phyloP scores from a whole-genome alignment of 352 stramenopile genomes.

The Pythium sukuiense region DNA sequence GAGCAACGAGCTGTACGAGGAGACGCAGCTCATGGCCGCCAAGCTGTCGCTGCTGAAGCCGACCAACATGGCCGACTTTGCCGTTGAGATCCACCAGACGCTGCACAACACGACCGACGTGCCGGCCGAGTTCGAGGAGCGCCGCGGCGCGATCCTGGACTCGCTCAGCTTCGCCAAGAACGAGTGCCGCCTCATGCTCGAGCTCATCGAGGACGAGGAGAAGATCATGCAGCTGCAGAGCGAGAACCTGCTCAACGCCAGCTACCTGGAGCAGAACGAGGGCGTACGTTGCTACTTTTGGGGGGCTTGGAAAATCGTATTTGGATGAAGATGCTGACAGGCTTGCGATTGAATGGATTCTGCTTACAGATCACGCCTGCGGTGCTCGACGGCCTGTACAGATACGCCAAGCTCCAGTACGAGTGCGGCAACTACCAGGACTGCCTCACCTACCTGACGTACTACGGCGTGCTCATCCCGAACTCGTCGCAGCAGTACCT shows the following conservation, averaged over 20 bases:
- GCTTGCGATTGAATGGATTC: constrained; percentile 1
- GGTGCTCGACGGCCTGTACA: constrained; percentile 91
- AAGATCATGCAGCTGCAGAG: constrained; percentile 87
- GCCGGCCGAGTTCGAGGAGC: constrained; percentile 82
- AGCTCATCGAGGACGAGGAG: constrained; percentile 83
- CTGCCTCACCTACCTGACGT: constrained; percentile 88
- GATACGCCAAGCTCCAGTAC: constrained; percentile 97
- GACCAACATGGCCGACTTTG: constrained; percentile 97
- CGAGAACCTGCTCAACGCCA: constrained; percentile 79
- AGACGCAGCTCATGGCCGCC: constrained; percentile 87
- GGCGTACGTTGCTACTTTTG: constrained; percentile 41
- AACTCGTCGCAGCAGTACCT: constrained; percentile 86
- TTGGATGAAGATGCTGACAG: neutral
- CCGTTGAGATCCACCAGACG: constrained; percentile 94
- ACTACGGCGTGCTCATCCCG: constrained; percentile 87
- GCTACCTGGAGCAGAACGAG: constrained; percentile 79
- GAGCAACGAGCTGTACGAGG: constrained; percentile 91
- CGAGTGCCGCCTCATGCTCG: constrained; percentile 73
- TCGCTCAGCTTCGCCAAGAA: constrained; percentile 72
- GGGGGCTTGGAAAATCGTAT: too few species aligned
- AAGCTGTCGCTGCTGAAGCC: constrained; percentile 92
- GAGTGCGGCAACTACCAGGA: constrained; percentile 96
- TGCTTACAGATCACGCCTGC: constrained; percentile 76
- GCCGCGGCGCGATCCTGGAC: constrained; percentile 73
- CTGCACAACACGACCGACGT: constrained; percentile 83